Evolutionary conservation across 805 yeast species (phyloP).

Genomic region (Candida arabinofermentans): DNA sequence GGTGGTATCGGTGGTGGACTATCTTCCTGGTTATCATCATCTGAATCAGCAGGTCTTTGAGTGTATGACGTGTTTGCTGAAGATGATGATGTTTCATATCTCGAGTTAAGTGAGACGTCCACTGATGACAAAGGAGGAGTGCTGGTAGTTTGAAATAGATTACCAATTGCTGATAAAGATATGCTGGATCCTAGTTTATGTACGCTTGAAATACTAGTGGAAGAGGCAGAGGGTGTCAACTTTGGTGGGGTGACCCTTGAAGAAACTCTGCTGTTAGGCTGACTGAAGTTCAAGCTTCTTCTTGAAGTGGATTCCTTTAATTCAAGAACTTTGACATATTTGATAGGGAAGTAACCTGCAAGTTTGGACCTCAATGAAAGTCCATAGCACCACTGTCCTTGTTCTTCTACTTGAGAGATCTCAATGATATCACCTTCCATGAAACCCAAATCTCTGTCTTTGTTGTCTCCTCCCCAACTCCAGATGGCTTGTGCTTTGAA

Average conservation of each 20-base stretch:
- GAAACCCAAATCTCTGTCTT: constrained; percentile 79
- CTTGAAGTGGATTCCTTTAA: constrained; percentile 18
- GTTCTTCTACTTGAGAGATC: constrained; percentile 63
- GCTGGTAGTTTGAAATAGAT: constrained; percentile 3
- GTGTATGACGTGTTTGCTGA: constrained; percentile 8
- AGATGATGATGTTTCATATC: constrained; percentile 1
- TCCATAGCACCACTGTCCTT: constrained; percentile 94
- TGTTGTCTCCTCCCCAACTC: constrained; percentile 92
- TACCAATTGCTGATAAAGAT: constrained; percentile 15
- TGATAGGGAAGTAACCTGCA: constrained; percentile 83
- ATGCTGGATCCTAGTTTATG: constrained; percentile 11
- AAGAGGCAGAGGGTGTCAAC: constrained; percentile 16
- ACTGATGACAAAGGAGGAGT: constrained; percentile 3
- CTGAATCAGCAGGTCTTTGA: constrained; percentile 1
- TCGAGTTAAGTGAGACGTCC: background rate
- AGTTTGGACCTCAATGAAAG: constrained; percentile 71
- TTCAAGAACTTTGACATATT: constrained; percentile 65
- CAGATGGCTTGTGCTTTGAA: constrained; percentile 55
- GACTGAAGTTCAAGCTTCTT: constrained; percentile 15
- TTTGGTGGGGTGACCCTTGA: constrained; percentile 4
- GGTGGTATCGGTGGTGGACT: constrained; percentile 36
- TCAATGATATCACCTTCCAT: constrained; percentile 91
- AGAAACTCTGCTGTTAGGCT: constrained; percentile 7
- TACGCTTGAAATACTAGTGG: constrained; percentile 12
- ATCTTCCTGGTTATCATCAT: constrained; percentile 12